Conservation (phyloP, 2,329 filamentous ascomycete genomes). For the Exophiala lecanii-corni region DNA sequence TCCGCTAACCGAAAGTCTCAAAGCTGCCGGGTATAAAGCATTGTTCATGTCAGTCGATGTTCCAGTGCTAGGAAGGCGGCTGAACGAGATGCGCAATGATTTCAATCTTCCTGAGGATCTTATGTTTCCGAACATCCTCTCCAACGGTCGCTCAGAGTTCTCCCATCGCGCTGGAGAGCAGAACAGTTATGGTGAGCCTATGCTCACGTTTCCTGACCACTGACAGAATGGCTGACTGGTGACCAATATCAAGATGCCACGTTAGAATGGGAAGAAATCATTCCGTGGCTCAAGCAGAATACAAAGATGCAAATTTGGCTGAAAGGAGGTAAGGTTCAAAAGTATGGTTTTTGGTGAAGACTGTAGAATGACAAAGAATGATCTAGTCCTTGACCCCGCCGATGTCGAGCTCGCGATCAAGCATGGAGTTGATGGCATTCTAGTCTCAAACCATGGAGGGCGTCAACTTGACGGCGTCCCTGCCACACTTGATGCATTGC, state of each 20-base stretch:
- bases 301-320: constrained; percentile 25
- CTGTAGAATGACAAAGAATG: too few relatives aligned
- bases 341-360: too few relatives aligned
- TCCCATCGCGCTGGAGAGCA: constrained; percentile 10
- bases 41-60: constrained; percentile 53
- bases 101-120: constrained; percentile 34
- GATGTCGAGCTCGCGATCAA: constrained; percentile 6
- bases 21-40: constrained; percentile 49
- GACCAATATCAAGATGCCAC: constrained; percentile 31
- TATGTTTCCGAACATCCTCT: constrained; percentile 27
- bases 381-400: constrained; percentile 2
- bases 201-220: constrained; percentile 3
- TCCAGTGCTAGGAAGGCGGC: constrained; percentile 49
- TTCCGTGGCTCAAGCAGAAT: constrained; percentile 46
- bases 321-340: constrained; percentile 27
- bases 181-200: constrained; percentile 27
- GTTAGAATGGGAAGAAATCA: constrained; percentile 49
- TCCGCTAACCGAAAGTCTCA: too few relatives aligned
- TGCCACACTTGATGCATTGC: constrained; percentile 33
- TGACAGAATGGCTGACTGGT: too few relatives aligned
- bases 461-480: constrained; percentile 34
- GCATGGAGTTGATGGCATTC: constrained; percentile 3
- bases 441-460: constrained; percentile 29
- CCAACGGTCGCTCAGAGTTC: constrained; percentile 17
- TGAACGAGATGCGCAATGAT: constrained; percentile 52